Percentiles rank a stretch among this genome's conserved stretches.
phyloP scores from a whole-genome alignment of 1,284 basidiomycete genomes.

The Pseudozyma thailandica region DNA sequence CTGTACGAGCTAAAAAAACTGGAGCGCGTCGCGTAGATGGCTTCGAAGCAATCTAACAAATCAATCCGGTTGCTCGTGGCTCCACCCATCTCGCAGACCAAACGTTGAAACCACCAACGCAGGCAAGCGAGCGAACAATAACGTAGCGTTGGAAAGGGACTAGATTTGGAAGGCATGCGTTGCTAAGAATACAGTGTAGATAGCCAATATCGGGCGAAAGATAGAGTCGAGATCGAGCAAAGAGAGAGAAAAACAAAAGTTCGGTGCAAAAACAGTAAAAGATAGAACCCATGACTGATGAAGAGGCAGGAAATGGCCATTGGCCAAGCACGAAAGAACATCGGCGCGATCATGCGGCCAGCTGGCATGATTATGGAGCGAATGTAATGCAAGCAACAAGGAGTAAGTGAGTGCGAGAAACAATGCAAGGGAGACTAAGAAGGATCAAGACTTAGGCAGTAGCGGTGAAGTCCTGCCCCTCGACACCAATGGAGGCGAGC shows the following conservation, averaged over 20 bases:
- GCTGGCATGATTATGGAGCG: not conserved
- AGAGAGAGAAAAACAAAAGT: not conserved
- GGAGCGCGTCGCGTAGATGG: conserved; percentile 22
- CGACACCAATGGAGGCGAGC: conserved; percentile 50
- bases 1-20: not conserved
- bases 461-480: conserved; percentile 28
- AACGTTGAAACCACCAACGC: too few relatives aligned
- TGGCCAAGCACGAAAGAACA: conserved; percentile 2
- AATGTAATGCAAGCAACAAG: not conserved
- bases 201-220: not conserved
- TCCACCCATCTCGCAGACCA: not conserved
- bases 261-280: not conserved
- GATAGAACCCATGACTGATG: conserved; percentile 3
- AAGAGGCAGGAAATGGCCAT: not conserved
- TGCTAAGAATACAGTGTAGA: conserved; percentile 33
- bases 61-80: too few relatives aligned
- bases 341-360: not conserved
- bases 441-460: conserved; percentile 1
- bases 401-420: not conserved
- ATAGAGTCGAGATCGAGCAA: not conserved
- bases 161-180: conserved; percentile 12
- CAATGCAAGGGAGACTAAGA: not conserved
- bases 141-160: not conserved
- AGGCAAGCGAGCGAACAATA: not conserved
- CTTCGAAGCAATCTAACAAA: too few relatives aligned